These are phyloP conservation scores for Debaryomyces tyrocola DNA, from an alignment of 805 yeast genomes.

Conservation along the genomic window DNA sequence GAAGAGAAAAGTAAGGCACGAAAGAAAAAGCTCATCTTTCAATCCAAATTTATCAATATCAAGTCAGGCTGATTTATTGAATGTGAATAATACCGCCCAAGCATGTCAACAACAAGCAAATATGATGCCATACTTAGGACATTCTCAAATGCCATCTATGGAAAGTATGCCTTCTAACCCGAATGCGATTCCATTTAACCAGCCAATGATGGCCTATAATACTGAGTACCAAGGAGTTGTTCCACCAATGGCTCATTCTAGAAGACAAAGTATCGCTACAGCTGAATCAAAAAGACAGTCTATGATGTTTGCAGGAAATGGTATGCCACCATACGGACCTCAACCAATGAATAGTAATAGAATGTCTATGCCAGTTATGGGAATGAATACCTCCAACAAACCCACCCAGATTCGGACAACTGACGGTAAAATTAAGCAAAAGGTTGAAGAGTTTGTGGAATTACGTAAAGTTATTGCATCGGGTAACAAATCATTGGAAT, in stretches of 20 bases:
- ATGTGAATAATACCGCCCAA: background rate
- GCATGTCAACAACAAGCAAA: background rate
- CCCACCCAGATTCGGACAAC: constrained; percentile 12
- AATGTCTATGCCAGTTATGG: constrained; percentile 10
- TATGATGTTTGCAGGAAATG: constrained; percentile 6
- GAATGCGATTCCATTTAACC: background rate
- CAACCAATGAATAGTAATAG: constrained; percentile 2
- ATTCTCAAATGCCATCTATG: background rate
- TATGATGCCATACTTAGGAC: background rate
- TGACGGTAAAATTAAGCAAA: constrained; percentile 28
- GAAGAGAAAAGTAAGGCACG: background rate
- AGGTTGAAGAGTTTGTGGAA: constrained; percentile 33
- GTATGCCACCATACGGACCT: background rate
- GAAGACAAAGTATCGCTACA: constrained; percentile 18
- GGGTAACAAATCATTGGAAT: constrained; percentile 43
- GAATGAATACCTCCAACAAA: constrained; percentile 1
- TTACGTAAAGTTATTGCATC: constrained; percentile 37
- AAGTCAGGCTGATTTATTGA: background rate
- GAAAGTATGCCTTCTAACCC: background rate
- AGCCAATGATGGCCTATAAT: constrained; percentile 18
- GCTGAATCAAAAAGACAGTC: constrained; percentile 14
- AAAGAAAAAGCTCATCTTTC: background rate
- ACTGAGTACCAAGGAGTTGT: constrained; percentile 11
- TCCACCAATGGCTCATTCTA: constrained; percentile 4
- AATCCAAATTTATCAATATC: background rate